Evolutionary conservation across 129 eudicot species (phyloP).

Genomic region (Kitagawia praeruptora): DNA sequence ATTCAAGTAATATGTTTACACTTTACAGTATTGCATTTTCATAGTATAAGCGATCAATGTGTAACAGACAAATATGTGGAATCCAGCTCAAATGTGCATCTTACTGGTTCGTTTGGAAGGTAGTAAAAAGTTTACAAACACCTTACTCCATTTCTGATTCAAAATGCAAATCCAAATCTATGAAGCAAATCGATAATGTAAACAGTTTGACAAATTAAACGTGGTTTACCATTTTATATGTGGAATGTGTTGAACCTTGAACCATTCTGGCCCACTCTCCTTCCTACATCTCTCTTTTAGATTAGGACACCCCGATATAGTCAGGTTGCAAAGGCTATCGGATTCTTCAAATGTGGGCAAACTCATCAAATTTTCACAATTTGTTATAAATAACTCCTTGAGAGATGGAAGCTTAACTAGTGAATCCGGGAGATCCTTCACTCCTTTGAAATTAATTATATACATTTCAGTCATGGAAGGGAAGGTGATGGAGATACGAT

Average conservation of each 20-base stretch:
- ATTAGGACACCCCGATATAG: neutral
- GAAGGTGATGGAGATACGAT: neutral
- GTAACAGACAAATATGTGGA: too few species aligned
- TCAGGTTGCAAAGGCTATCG: neutral
- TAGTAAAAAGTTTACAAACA: too few species aligned
- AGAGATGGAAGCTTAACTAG: neutral
- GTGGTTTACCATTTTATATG: neutral
- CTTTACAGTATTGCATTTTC: too few species aligned
- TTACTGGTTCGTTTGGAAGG: too few species aligned
- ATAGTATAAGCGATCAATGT: too few species aligned
- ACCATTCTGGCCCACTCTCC: neutral
- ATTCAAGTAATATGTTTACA: too few species aligned
- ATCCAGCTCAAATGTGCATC: too few species aligned
- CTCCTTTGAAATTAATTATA: neutral
- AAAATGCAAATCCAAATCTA: too few species aligned
- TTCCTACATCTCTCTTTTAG: neutral
- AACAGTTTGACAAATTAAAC: neutral
- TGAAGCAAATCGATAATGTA: too few species aligned
- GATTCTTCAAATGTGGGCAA: neutral
- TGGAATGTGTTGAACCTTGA: neutral
- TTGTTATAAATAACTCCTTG: neutral
- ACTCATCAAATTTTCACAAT: neutral
- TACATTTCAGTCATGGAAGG: neutral
- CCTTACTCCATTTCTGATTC: too few species aligned
- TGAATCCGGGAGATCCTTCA: neutral